Evolutionary conservation across 1,284 basidiomycete genomes (phyloP).

Genomic region (Phlebopus sp.): DNA sequence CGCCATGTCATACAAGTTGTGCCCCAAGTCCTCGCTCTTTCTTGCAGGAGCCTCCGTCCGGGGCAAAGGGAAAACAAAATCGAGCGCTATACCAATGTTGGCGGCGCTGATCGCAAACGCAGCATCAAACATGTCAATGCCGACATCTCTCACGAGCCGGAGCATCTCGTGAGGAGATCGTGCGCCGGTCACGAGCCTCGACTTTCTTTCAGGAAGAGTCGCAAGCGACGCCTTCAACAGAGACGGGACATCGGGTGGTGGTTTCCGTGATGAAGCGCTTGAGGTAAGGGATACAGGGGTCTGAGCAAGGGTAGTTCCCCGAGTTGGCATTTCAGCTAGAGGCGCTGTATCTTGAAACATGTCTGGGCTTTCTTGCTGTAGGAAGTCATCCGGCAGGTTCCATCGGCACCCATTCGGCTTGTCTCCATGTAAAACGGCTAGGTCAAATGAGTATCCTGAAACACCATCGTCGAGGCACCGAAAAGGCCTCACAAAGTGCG

Average conservation of each 20-base stretch:
- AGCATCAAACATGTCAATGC: slow-evolving; percentile 73
- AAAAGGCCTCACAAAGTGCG: slow-evolving; percentile 48
- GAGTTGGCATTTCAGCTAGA: slow-evolving; percentile 12
- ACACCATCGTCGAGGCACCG: slow-evolving; percentile 63
- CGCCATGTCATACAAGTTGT: slow-evolving; percentile 61
- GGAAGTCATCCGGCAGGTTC: slow-evolving; percentile 12
- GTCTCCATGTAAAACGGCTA: slow-evolving; percentile 50
- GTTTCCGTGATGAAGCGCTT: slow-evolving; percentile 1
- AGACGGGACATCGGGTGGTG: slow-evolving; percentile 24
- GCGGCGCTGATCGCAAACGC: slow-evolving; percentile 67
- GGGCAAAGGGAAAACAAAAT: slow-evolving; percentile 67
- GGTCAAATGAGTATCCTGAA: slow-evolving; percentile 65
- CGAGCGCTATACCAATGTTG: slow-evolving; percentile 66
- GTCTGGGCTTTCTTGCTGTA: slow-evolving; percentile 12
- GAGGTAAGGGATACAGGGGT: neutral
- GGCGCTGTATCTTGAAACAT: slow-evolving; percentile 10
- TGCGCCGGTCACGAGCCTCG: slow-evolving; percentile 57
- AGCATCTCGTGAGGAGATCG: slow-evolving; percentile 74
- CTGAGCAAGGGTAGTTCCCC: neutral
- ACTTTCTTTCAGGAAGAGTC: slow-evolving; percentile 51
- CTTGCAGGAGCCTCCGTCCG: slow-evolving; percentile 3
- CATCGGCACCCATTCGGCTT: slow-evolving; percentile 17
- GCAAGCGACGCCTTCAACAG: slow-evolving; percentile 59
- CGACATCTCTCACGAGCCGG: slow-evolving; percentile 56
- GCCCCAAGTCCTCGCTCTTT: slow-evolving; percentile 51